Evolutionary conservation across 2,329 filamentous ascomycete species (phyloP).

Genomic region (Diaporthe citrichinensis): DNA sequence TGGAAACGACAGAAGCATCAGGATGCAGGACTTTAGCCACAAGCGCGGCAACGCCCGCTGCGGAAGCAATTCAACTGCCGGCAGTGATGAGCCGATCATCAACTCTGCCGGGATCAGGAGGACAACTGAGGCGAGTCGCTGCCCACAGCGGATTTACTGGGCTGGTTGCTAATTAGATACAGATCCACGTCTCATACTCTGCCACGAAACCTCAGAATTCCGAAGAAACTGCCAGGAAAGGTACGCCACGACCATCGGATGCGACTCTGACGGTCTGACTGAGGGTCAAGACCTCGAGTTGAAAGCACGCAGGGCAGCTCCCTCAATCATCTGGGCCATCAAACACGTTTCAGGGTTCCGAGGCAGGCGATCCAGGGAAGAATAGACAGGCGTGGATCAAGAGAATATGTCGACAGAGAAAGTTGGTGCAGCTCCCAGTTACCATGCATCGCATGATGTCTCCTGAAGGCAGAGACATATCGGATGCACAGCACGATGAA

Average conservation of each 20-base stretch:
- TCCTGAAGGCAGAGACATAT: too few relatives aligned
- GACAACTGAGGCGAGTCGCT: not conserved
- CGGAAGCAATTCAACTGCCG: not conserved
- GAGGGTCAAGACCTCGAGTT: not conserved
- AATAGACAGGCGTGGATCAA: too few relatives aligned
- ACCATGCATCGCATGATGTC: too few relatives aligned
- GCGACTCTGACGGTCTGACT: not conserved
- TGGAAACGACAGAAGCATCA: not conserved
- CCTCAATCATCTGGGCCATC: too few relatives aligned
- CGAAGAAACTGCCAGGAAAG: not conserved
- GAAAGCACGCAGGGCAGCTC: not conserved
- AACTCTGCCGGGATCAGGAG: not conserved
- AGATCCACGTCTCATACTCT: not conserved
- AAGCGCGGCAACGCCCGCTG: not conserved
- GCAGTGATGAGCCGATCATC: not conserved
- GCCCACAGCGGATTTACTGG: not conserved
- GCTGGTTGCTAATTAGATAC: not conserved
- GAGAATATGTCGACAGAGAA: not conserved
- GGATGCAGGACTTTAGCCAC: not conserved
- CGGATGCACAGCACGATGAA: too few relatives aligned
- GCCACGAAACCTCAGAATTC: not conserved
- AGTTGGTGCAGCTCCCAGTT: too few relatives aligned
- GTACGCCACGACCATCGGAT: not conserved
- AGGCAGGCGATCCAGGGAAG: accelerated
- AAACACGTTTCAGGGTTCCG: accelerated